Evolutionary conservation across 163 green algal genomes (phyloP).

Genomic region (Chloromonas sp.): DNA sequence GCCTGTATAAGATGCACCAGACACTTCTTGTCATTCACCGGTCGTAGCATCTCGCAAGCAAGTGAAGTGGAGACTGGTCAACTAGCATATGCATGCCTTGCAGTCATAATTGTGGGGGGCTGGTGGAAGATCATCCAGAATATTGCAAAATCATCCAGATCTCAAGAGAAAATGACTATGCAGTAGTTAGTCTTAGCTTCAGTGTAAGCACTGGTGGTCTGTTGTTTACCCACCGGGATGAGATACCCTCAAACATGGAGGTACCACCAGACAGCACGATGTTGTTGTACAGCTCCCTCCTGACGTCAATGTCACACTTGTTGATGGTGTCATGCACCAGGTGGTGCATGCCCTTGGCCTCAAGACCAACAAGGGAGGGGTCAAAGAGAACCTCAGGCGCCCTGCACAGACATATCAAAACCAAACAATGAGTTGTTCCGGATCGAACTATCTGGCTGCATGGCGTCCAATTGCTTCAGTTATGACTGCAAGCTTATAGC

Average conservation of each 20-base stretch:
- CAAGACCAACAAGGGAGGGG: slow-evolving; percentile 76
- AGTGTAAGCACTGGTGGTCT: too few relatives aligned
- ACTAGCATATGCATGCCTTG: neutral
- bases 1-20: neutral
- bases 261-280: slow-evolving; percentile 89
- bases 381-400: slow-evolving; percentile 90
- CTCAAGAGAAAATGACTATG: too few relatives aligned
- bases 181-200: too few relatives aligned
- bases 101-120: neutral
- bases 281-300: slow-evolving; percentile 91
- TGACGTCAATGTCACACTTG: slow-evolving; percentile 94
- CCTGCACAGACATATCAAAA: slow-evolving; percentile 1
- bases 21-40: too few relatives aligned
- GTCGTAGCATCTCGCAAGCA: too few relatives aligned
- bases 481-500: too few relatives aligned
- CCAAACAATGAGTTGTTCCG: neutral
- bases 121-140: too few relatives aligned
- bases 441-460: too few relatives aligned
- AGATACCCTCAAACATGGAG: slow-evolving; percentile 77
- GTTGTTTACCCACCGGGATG: neutral
- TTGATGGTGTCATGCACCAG: slow-evolving; percentile 89
- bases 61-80: too few relatives aligned
- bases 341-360: slow-evolving; percentile 79
- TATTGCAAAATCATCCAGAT: too few relatives aligned
- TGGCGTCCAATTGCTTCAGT: too few relatives aligned